Conservation (phyloP, 345 rosid species). For the Syzygium grande region DNA sequence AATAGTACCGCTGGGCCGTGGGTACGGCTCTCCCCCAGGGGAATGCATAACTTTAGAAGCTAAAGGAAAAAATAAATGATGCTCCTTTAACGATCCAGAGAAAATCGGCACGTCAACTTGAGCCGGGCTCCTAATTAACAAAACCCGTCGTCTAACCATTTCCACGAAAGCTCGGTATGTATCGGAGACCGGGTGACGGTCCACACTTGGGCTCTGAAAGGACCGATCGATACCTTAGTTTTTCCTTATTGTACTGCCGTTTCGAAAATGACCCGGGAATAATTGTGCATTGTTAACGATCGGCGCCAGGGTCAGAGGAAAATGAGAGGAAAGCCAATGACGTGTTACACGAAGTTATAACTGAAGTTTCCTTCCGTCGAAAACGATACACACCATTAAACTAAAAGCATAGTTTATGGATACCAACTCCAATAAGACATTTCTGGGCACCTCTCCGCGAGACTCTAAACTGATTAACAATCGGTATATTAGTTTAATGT, state of each 20-base stretch:
- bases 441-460: not conserved
- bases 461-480: not conserved
- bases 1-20: not conserved
- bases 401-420: not conserved
- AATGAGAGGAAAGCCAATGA: conserved; percentile 17
- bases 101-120: not conserved
- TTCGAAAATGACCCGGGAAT: conserved; percentile 10
- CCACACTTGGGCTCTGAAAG: not conserved
- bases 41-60: not conserved
- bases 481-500: not conserved
- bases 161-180: not conserved
- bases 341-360: conserved; percentile 10
- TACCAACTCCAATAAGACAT: not conserved
- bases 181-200: not conserved
- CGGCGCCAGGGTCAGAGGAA: not conserved
- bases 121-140: not conserved
- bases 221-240: not conserved
- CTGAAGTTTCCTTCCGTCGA: conserved; percentile 13
- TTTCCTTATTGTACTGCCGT: too few relatives aligned
- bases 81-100: not conserved
- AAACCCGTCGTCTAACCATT: not conserved
- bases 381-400: not conserved
- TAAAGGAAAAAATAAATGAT: not conserved
- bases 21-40: not conserved
- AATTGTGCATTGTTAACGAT: conserved; percentile 3